Evolutionary conservation across 2,329 filamentous ascomycete genomes (phyloP).

Genomic region (Daldinia eschscholtzii): DNA sequence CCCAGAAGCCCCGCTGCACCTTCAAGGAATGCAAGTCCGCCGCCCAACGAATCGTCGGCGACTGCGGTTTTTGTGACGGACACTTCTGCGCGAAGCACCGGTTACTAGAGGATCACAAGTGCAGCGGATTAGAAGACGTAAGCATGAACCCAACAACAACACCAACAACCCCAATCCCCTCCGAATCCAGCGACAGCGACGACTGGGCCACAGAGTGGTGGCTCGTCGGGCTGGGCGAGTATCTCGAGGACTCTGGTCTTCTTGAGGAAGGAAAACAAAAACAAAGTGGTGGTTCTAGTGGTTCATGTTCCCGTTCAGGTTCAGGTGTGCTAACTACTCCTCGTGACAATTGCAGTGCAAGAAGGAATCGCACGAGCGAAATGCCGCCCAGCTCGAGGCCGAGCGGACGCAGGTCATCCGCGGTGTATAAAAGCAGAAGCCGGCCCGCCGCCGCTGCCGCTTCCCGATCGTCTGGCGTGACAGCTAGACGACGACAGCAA

Average conservation of each 20-base stretch:
- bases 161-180: constrained; percentile 29
- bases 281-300: constrained; percentile 16
- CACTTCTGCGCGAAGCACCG: constrained; percentile 97
- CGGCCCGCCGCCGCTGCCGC: too few species aligned
- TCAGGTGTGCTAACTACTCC: constrained; percentile 55
- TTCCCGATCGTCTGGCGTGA: constrained; percentile 9
- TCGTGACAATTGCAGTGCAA: constrained; percentile 74
- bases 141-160: constrained; percentile 54
- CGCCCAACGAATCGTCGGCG: constrained; percentile 93
- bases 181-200: constrained; percentile 26
- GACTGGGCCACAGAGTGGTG: constrained; percentile 52
- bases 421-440: constrained; percentile 72
- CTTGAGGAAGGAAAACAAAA: constrained; percentile 33
- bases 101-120: constrained; percentile 93
- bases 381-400: constrained; percentile 89
- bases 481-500: constrained; percentile 4
- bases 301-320: constrained; percentile 43
- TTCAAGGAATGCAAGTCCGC: constrained; percentile 90
- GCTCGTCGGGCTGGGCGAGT: constrained; percentile 57
- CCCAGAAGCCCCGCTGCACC: constrained; percentile 85
- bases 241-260: constrained; percentile 49
- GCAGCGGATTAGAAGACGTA: constrained; percentile 89
- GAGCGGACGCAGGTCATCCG: constrained; percentile 96
- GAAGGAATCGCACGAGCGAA: constrained; percentile 95
- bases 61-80: constrained; percentile 94